Evolutionary conservation across 1,284 basidiomycete genomes (phyloP), one percentile per base, ranked within the genome.

Genomic region (Boletus semigastroideus): DNA sequence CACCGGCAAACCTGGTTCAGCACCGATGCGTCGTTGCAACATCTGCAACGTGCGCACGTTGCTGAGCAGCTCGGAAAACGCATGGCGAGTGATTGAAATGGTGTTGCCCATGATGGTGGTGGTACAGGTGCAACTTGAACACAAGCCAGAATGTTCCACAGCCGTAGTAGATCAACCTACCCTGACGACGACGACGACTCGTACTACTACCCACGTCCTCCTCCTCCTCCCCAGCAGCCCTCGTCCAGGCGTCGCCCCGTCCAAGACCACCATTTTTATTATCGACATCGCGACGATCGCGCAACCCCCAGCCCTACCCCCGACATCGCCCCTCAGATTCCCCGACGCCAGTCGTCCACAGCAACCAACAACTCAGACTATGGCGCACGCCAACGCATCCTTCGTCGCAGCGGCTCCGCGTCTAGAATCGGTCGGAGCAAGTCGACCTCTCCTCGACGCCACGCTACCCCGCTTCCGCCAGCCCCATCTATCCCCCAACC

Each of bases 1-100:
- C 1, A 79, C 69, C 1, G 86, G 86, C 5, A 87, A 60, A 5
- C 86, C 85, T 1, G 86, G 86, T 8, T 79, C 79, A 0, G 54
- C 42, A 11, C 72, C 46, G 17, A 80, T 63, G 28, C 75, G 72
- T n/a, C 62, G 60, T 41, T 69, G 56, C 37, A 81, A 54, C 1
- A 59, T 48, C 17, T 70, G 57, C 33, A 73, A 51, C 4, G 58
- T 49, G 19, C 59, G 63, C 9, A 64, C 55, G 38, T 64, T 59
- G 19, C 61, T 54, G 34, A 63, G 54, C 10, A 78, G 57, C 7
- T 65, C 63, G 2, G 49, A 38, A 9, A 75, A 48, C 6, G 62
- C 53, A 17, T 67, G 51, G 30, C 65, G 68, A 20, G 71, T 3
- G 42, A 64, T 52, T 1, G 71, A 69, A 16, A 73, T 9, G 16